These are phyloP conservation scores for Penicillium decumbens DNA, from an alignment of 2,329 filamentous ascomycete genomes.

Conservation along the genomic window DNA sequence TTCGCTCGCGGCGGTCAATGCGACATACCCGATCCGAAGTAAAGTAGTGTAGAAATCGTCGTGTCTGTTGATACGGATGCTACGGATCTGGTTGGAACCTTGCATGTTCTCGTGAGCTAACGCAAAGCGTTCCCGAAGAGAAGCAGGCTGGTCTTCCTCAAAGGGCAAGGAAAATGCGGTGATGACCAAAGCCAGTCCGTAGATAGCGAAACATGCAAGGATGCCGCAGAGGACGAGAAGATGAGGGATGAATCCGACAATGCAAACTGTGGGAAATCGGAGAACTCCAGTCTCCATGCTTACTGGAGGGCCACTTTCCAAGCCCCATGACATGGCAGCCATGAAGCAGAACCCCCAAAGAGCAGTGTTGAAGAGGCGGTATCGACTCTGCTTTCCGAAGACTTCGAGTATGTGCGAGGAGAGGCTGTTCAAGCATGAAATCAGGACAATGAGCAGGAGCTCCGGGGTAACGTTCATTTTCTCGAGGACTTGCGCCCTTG, in stretches of 20 bases:
- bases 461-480: constrained; percentile 86
- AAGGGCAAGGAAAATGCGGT: constrained; percentile 65
- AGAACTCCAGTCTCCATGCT: constrained; percentile 58
- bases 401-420: constrained; percentile 79
- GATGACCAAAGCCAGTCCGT: constrained; percentile 68
- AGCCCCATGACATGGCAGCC: constrained; percentile 74
- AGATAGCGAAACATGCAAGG: constrained; percentile 68
- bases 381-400: constrained; percentile 70
- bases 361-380: constrained; percentile 78
- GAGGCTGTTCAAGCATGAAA: constrained; percentile 86
- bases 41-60: constrained; percentile 96
- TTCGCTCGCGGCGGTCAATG: constrained; percentile 89
- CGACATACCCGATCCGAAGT: constrained; percentile 77
- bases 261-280: constrained; percentile 87
- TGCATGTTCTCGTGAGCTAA: constrained; percentile 85
- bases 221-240: constrained; percentile 82
- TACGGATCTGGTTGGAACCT: constrained; percentile 78
- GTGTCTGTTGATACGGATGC: constrained; percentile 72
- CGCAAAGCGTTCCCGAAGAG: constrained; percentile 57
- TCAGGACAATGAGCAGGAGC: constrained; percentile 75
- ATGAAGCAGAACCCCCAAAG: constrained; percentile 92
- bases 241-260: constrained; percentile 91
- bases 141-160: constrained; percentile 43
- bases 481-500: constrained; percentile 59
- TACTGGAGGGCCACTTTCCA: constrained; percentile 48